Evolutionary conservation across 1,284 basidiomycete species (phyloP).

Genomic region (Sutorius eximius): DNA sequence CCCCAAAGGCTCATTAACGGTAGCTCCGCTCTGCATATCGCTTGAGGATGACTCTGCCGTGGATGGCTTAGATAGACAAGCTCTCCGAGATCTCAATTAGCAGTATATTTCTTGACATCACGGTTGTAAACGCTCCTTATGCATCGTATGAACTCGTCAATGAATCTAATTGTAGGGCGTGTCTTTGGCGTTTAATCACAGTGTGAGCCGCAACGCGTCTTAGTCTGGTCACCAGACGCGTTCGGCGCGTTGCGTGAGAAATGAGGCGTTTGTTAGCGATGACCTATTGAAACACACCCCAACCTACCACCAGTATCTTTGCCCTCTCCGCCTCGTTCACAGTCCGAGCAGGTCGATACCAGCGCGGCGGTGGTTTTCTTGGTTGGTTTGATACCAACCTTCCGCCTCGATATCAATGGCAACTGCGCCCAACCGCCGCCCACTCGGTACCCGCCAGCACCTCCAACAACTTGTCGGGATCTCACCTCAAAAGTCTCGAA

Average conservation of each 20-base stretch:
- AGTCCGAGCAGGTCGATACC: not conserved
- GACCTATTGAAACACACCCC: constrained; percentile 3
- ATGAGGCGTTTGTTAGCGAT: constrained; percentile 12
- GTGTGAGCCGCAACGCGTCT: constrained; percentile 14
- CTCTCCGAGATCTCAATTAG: constrained; percentile 31
- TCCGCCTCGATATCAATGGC: constrained; percentile 29
- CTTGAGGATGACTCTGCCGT: constrained; percentile 9
- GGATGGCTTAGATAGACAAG: constrained; percentile 26
- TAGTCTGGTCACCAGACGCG: constrained; percentile 13
- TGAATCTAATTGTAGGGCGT: not conserved
- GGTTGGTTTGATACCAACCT: constrained; percentile 2
- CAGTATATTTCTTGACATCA: not conserved
- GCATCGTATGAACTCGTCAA: constrained; percentile 1
- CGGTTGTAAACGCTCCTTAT: constrained; percentile 6
- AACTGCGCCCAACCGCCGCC: constrained; percentile 45
- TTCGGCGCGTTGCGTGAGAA: constrained; percentile 32
- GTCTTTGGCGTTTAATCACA: not conserved
- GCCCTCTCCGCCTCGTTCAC: not conserved
- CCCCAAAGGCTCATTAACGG: not conserved
- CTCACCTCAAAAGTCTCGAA: constrained; percentile 32
- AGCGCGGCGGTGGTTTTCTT: constrained; percentile 2
- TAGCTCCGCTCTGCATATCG: constrained; percentile 12
- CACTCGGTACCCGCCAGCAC: constrained; percentile 36
- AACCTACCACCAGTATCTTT: constrained; percentile 11
- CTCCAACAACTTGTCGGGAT: constrained; percentile 35